Percentiles rank a stretch among this genome's conserved stretches.
phyloP scores from a whole-genome alignment of 192 early-diverging fungal genomes.

The Chytriomyces sp. region DNA sequence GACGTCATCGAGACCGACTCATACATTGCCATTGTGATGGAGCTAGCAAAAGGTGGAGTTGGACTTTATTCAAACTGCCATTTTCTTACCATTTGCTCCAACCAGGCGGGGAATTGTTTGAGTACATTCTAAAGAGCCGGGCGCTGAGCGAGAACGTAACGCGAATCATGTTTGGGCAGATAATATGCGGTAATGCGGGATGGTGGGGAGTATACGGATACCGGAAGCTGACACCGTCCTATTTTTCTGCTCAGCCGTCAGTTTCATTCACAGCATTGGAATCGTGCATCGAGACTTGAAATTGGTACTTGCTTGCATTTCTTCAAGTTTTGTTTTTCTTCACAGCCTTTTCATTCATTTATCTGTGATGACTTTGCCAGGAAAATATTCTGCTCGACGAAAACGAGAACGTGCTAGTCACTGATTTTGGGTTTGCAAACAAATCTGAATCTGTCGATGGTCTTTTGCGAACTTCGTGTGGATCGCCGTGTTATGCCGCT shows the following conservation, averaged over 20 bases:
- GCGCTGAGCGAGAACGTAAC: constrained; percentile 89
- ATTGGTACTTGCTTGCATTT: constrained; percentile 61
- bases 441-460: constrained; percentile 61
- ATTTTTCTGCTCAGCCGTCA: constrained; percentile 62
- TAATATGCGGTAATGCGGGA: constrained; percentile 61
- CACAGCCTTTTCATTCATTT: background rate
- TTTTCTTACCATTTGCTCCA: background rate
- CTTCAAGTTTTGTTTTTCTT: constrained; percentile 42
- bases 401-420: constrained; percentile 88
- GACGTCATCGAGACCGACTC: constrained; percentile 96
- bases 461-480: constrained; percentile 92
- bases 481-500: constrained; percentile 98
- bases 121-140: constrained; percentile 92
- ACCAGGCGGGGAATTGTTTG: constrained; percentile 92
- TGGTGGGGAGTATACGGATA: too few relatives aligned
- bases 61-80: constrained; percentile 81
- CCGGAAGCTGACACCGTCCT: background rate
- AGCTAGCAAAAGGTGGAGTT: constrained; percentile 54
- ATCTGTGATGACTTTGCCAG: constrained; percentile 43
- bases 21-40: constrained; percentile 97
- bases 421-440: constrained; percentile 99
- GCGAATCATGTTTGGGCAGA: constrained; percentile 88
- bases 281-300: constrained; percentile 98
- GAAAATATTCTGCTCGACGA: constrained; percentile 94
- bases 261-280: constrained; percentile 87